These are phyloP conservation scores for Eimeria sp. DNA, from an alignment of 169 alveolate genomes.

Conservation along the genomic window DNA sequence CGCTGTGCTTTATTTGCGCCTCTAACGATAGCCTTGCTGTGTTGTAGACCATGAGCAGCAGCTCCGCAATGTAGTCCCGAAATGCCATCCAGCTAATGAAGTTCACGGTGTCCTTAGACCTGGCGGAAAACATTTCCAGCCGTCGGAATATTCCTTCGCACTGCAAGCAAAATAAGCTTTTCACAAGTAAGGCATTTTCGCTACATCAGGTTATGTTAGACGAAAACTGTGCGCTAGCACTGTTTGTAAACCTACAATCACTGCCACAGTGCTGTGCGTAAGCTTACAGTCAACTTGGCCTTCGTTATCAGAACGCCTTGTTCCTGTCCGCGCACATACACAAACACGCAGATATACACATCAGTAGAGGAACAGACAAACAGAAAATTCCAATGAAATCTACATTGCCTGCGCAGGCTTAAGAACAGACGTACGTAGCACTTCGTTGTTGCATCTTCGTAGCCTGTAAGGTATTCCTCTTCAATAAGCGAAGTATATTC, in stretches of 20 bases:
- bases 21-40: slow-evolving; percentile 29
- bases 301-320: slow-evolving; percentile 35
- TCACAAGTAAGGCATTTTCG: not conserved
- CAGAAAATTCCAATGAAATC: not conserved
- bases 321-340: slow-evolving; percentile 10
- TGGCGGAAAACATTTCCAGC: not conserved
- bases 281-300: slow-evolving; percentile 39
- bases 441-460: slow-evolving; percentile 39
- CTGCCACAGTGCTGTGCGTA: not conserved
- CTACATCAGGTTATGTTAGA: not conserved
- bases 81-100: slow-evolving; percentile 50
- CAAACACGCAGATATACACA: not conserved
- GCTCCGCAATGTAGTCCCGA: slow-evolving; percentile 30
- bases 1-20: slow-evolving; percentile 4
- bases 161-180: not conserved
- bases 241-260: too few relatives aligned
- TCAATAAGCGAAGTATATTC: slow-evolving; percentile 35
- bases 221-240: too few relatives aligned
- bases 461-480: slow-evolving; percentile 37
- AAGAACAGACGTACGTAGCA: slow-evolving; percentile 51
- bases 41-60: slow-evolving; percentile 50
- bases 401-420: not conserved
- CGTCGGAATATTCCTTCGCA: slow-evolving; percentile 59
- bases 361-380: not conserved
- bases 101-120: slow-evolving; percentile 14